phyloP scores from a whole-genome alignment of 352 stramenopile species.

The Phytophthora lateralis region DNA sequence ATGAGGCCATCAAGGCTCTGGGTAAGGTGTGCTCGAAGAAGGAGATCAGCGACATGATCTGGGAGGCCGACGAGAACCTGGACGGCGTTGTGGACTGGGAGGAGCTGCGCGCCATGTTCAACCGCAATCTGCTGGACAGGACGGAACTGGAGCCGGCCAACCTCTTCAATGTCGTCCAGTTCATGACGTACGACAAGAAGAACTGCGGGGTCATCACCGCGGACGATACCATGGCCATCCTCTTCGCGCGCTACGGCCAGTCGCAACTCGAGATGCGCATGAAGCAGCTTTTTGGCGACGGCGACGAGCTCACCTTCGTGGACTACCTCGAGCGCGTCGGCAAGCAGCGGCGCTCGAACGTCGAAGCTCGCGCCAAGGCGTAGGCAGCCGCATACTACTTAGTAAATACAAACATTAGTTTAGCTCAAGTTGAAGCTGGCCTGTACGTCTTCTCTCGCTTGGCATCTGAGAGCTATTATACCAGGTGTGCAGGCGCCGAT shows the following conservation, averaged over 20 bases:
- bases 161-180: constrained; percentile 97
- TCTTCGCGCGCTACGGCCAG: constrained; percentile 93
- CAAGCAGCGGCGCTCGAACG: constrained; percentile 73
- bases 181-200: constrained; percentile 98
- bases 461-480: too few relatives aligned
- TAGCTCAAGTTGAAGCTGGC: not conserved
- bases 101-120: constrained; percentile 96
- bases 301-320: constrained; percentile 80
- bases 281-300: constrained; percentile 92
- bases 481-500: too few relatives aligned
- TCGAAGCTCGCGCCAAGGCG: constrained; percentile 54
- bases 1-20: constrained; percentile 93
- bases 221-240: constrained; percentile 98
- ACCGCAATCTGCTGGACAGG: constrained; percentile 95
- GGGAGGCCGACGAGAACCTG: constrained; percentile 98
- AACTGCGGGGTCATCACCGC: constrained; percentile 94
- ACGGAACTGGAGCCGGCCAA: constrained; percentile 95
- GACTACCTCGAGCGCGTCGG: constrained; percentile 79
- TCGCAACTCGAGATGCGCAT: constrained; percentile 91
- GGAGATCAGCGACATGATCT: constrained; percentile 98
- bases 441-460: too few relatives aligned
- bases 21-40: constrained; percentile 94
- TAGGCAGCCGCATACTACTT: constrained; percentile 25
- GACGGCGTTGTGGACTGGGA: constrained; percentile 95
- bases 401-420: constrained; percentile 12